Evolutionary conservation across 331 rosid species (phyloP).

Genomic region (Spiraea crenata): DNA sequence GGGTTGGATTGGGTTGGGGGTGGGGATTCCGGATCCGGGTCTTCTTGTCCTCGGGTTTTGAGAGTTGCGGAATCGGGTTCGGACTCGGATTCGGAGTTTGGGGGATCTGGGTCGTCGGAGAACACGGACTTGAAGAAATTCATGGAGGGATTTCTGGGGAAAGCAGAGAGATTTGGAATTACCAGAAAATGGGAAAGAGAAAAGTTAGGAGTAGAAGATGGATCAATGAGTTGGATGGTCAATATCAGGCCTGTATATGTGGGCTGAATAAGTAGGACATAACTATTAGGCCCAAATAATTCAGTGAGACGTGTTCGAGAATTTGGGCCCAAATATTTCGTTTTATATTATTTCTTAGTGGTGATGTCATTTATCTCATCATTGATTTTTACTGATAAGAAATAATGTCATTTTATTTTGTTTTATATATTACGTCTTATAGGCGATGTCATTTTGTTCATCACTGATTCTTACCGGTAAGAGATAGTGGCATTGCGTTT

Average conservation of each 20-base stretch:
- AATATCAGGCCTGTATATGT: not conserved
- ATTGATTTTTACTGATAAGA: too few relatives aligned
- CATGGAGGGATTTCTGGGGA: slow-evolving; percentile 25
- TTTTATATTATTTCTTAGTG: too few relatives aligned
- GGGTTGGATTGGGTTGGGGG: slow-evolving; percentile 13
- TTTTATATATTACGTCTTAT: too few relatives aligned
- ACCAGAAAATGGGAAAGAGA: not conserved
- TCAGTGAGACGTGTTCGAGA: too few relatives aligned
- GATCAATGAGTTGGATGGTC: not conserved
- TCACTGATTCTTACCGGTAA: too few relatives aligned
- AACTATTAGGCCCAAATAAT: too few relatives aligned
- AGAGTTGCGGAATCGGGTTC: slow-evolving; percentile 19
- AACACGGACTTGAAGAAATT: slow-evolving; percentile 53
- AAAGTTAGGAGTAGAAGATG: not conserved
- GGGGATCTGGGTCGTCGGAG: slow-evolving; percentile 58
- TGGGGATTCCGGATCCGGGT: slow-evolving; percentile 34
- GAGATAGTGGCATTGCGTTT: too few relatives aligned
- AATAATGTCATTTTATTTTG: too few relatives aligned
- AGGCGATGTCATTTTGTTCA: too few relatives aligned
- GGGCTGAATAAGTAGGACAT: not conserved
- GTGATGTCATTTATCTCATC: too few relatives aligned
- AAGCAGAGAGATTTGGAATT: not conserved
- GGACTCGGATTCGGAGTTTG: slow-evolving; percentile 20
- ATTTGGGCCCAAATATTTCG: too few relatives aligned
- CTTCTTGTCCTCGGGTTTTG: slow-evolving; percentile 18